Conservation (phyloP, 805 yeast species). For the Danielozyma ontarioensis region DNA sequence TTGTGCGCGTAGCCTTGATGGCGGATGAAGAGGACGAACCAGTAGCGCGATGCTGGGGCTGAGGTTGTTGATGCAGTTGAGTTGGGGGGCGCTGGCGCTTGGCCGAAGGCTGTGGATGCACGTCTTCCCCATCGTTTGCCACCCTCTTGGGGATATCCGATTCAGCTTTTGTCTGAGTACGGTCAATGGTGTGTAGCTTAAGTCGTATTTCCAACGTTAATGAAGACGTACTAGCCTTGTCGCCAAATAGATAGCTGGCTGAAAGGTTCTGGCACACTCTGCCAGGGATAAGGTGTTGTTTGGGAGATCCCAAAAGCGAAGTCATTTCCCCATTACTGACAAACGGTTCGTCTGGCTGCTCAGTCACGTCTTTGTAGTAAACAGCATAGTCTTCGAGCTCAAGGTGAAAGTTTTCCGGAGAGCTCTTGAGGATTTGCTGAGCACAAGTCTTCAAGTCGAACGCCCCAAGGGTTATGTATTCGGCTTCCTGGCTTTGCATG, state of each 20-base stretch:
- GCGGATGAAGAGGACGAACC: slow-evolving; percentile 14
- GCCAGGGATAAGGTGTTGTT: slow-evolving; percentile 37
- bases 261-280: slow-evolving; percentile 57
- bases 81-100: slow-evolving; percentile 1
- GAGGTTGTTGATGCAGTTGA: slow-evolving; percentile 6
- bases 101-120: background rate
- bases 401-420: slow-evolving; percentile 40
- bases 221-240: slow-evolving; percentile 29
- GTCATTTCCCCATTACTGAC: slow-evolving; percentile 39
- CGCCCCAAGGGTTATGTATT: slow-evolving; percentile 35
- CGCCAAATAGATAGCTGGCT: slow-evolving; percentile 34
- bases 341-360: slow-evolving; percentile 45
- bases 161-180: slow-evolving; percentile 1
- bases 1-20: slow-evolving; percentile 39
- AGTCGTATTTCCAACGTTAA: slow-evolving; percentile 56
- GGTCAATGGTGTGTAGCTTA: slow-evolving; percentile 40
- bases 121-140: background rate
- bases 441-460: slow-evolving; percentile 35
- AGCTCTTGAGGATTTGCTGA: slow-evolving; percentile 30
- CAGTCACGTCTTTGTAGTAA: slow-evolving; percentile 42
- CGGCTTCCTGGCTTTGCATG: slow-evolving; percentile 14
- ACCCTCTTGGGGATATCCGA: slow-evolving; percentile 2
- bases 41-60: slow-evolving; percentile 2
- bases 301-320: slow-evolving; percentile 19
- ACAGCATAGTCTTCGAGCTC: slow-evolving; percentile 39